These are phyloP conservation scores for Neopestalotiopsis rosae DNA, from an alignment of 2,329 filamentous ascomycete genomes.

Conservation along the genomic window DNA sequence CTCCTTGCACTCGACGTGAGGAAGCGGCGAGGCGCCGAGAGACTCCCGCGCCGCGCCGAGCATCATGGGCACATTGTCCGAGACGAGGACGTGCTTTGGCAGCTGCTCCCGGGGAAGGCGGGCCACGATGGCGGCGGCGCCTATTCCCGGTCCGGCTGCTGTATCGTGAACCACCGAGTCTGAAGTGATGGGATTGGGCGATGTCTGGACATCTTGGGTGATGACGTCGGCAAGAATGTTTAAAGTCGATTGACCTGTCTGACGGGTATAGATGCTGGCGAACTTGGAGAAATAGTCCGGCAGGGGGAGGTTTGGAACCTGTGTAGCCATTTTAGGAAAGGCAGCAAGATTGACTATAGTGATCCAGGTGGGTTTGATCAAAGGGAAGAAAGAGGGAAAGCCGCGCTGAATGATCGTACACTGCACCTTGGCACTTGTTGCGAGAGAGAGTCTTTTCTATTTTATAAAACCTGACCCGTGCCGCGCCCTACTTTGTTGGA, in stretches of 20 bases:
- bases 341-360: slow-evolving; percentile 13
- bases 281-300: slow-evolving; percentile 39
- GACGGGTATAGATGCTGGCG: slow-evolving; percentile 31
- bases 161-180: slow-evolving; percentile 37
- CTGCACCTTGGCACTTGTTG: too few species aligned
- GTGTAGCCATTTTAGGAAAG: slow-evolving; percentile 25
- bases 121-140: slow-evolving; percentile 32
- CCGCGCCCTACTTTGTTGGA: too few species aligned
- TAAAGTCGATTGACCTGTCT: slow-evolving; percentile 35
- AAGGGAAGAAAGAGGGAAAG: background rate
- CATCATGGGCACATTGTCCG: slow-evolving; percentile 35
- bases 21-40: slow-evolving; percentile 31
- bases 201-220: slow-evolving; percentile 32
- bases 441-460: too few species aligned
- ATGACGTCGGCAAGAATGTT: slow-evolving; percentile 34
- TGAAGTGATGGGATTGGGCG: slow-evolving; percentile 27
- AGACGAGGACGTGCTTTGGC: slow-evolving; percentile 32
- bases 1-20: slow-evolving; percentile 31
- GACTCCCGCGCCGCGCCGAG: slow-evolving; percentile 33
- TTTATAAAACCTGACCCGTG: too few species aligned
- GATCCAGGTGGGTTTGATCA: background rate
- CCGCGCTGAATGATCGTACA: background rate
- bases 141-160: slow-evolving; percentile 35
- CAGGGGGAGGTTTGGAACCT: slow-evolving; percentile 29
- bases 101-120: slow-evolving; percentile 31